Conservation (phyloP, 176 grass and related monocot species). For the Aegilops speltoides region DNA sequence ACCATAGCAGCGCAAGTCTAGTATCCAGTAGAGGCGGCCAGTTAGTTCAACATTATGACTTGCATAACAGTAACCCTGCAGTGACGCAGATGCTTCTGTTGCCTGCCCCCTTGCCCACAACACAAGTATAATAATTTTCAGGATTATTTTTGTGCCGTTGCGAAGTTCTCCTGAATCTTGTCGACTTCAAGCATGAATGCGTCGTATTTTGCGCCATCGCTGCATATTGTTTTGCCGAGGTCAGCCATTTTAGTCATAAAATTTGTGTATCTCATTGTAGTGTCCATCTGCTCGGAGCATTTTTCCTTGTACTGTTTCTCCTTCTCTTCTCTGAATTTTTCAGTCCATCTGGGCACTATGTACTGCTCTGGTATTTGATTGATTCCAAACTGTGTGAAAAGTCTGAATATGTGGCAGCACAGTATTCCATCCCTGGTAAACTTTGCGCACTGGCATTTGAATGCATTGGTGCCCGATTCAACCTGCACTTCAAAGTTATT, state of each 20-base stretch:
- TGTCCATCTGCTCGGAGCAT: conserved; percentile 2
- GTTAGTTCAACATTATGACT: not conserved
- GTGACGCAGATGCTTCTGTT: not conserved
- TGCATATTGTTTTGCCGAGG: not conserved
- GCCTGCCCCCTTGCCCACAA: not conserved
- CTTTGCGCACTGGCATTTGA: conserved; percentile 33
- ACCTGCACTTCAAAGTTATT: conserved; percentile 28
- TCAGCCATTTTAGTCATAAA: conserved; percentile 22
- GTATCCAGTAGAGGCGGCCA: not conserved
- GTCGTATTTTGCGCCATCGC: not conserved
- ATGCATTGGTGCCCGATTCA: not conserved
- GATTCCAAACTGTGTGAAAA: conserved; percentile 32
- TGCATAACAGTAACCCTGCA: not conserved
- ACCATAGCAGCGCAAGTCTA: not conserved
- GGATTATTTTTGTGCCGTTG: not conserved
- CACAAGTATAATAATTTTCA: not conserved
- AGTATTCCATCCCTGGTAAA: conserved; percentile 35
- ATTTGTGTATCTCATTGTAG: conserved; percentile 3
- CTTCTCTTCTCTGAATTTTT: conserved; percentile 18
- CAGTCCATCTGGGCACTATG: conserved; percentile 40
- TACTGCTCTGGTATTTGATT: conserved; percentile 30
- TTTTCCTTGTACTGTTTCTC: conserved; percentile 3
- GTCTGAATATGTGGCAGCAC: conserved; percentile 40
- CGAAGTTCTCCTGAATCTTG: conserved; percentile 4
- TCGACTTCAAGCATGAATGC: conserved; percentile 15